These are phyloP conservation scores for Ampelocalamus luodianensis DNA, from an alignment of 176 grass and related monocot genomes.

Conservation along the genomic window DNA sequence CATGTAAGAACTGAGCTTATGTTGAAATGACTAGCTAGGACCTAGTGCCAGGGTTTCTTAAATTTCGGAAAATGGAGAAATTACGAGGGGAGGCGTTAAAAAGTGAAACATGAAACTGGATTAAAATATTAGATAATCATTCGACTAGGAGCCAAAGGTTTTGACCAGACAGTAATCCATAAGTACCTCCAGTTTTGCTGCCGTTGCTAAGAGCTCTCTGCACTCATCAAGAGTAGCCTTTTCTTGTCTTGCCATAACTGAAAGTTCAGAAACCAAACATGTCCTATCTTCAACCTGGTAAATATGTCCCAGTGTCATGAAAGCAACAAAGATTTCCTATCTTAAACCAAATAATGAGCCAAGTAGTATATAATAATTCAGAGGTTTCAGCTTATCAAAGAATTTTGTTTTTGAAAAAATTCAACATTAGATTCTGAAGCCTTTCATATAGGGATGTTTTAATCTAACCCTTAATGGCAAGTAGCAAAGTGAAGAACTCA, in stretches of 20 bases:
- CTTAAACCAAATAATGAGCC: not conserved
- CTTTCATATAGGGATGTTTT: not conserved
- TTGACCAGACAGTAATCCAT: conserved; percentile 3
- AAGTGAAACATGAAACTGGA: not conserved
- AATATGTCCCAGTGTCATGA: conserved; percentile 37
- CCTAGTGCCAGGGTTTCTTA: not conserved
- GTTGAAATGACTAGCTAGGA: not conserved
- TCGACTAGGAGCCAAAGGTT: conserved; percentile 4
- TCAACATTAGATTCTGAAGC: not conserved
- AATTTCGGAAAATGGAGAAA: not conserved
- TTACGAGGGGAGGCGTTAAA: not conserved
- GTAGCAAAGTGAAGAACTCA: conserved; percentile 62
- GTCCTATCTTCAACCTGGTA: conserved; percentile 60
- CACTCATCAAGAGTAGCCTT: conserved; percentile 63
- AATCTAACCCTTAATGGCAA: conserved; percentile 62
- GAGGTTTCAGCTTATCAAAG: not conserved
- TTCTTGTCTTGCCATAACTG: conserved; percentile 49
- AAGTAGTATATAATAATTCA: not conserved
- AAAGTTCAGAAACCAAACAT: conserved; percentile 64
- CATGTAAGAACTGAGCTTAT: conserved; percentile 7
- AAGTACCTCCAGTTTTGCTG: conserved; percentile 74
- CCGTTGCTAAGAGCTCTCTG: conserved; percentile 63
- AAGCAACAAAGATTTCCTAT: not conserved
- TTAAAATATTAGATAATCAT: not conserved
- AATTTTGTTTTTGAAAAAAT: not conserved